phyloP scores from a whole-genome alignment of 2,329 filamentous ascomycete genomes.

The Pseudonectria buxi region DNA sequence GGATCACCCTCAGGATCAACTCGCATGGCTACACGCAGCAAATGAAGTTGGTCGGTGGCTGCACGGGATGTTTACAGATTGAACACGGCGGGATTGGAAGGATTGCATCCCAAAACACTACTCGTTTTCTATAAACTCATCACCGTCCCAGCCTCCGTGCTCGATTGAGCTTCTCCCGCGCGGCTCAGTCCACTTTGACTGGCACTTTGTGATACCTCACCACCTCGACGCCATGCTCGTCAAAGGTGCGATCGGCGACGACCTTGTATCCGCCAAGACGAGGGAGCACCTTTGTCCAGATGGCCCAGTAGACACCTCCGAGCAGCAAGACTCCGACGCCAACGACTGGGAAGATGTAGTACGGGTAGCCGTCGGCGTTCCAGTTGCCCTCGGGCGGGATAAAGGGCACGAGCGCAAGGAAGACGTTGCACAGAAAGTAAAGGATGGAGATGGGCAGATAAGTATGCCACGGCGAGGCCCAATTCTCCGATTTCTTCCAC shows the following conservation, averaged over 20 bases:
- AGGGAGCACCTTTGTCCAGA: constrained; percentile 46
- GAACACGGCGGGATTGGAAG: too few relatives aligned
- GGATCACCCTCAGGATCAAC: too few relatives aligned
- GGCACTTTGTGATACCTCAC: constrained; percentile 34
- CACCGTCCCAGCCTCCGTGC: too few relatives aligned
- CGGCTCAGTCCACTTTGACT: constrained; percentile 15
- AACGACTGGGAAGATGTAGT: constrained; percentile 51
- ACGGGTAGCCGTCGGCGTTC: constrained; percentile 45
- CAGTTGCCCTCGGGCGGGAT: constrained; percentile 44
- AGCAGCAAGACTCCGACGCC: constrained; percentile 45
- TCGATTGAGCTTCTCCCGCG: too few relatives aligned
- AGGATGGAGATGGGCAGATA: constrained; percentile 40
- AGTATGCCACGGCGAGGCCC: constrained; percentile 47
- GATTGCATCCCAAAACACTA: too few relatives aligned
- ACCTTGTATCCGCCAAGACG: constrained; percentile 43
- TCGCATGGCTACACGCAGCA: too few relatives aligned
- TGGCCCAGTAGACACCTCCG: constrained; percentile 44
- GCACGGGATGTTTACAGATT: too few relatives aligned
- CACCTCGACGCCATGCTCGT: constrained; percentile 34
- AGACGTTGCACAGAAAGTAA: constrained; percentile 45
- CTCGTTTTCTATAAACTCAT: too few relatives aligned
- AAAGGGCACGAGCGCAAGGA: constrained; percentile 47
- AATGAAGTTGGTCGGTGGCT: too few relatives aligned
- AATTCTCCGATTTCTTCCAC: constrained; percentile 41
- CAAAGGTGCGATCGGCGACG: constrained; percentile 35